Evolutionary conservation across 495 filamentous ascomycete species (phyloP).

Genomic region (Tuber microsphaerosporum): DNA sequence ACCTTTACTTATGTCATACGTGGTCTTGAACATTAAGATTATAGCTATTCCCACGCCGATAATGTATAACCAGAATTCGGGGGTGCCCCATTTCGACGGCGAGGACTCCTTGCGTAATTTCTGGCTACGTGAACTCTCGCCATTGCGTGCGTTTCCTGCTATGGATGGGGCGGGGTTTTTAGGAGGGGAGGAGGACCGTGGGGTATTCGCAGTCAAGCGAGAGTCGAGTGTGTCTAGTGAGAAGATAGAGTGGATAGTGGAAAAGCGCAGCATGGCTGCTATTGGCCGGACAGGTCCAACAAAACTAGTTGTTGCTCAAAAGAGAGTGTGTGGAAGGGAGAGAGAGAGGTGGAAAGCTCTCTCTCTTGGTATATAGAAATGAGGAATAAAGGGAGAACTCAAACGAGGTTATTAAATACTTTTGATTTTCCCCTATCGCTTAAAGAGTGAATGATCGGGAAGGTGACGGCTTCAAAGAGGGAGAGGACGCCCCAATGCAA

Average conservation of each 20-base stretch:
- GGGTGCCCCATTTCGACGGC: constrained; percentile 71
- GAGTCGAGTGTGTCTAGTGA: constrained; percentile 89
- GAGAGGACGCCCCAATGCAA: neutral
- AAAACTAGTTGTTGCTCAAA: neutral
- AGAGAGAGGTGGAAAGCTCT: neutral
- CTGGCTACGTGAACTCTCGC: constrained; percentile 46
- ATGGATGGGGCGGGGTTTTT: constrained; percentile 39
- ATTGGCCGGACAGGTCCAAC: neutral
- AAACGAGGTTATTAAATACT: neutral
- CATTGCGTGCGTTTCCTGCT: constrained; percentile 30
- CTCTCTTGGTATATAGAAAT: neutral
- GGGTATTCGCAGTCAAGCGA: constrained; percentile 59
- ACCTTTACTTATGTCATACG: constrained; percentile 82
- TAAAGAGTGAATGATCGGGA: neutral
- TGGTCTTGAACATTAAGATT: constrained; percentile 84
- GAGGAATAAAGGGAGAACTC: neutral
- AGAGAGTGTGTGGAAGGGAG: neutral
- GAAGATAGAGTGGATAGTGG: constrained; percentile 56
- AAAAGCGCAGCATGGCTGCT: constrained; percentile 44
- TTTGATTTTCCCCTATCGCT: neutral
- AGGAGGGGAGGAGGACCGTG: constrained; percentile 55
- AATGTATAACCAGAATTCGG: constrained; percentile 81
- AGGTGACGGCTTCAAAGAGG: constrained; percentile 1
- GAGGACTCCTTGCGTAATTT: constrained; percentile 46
- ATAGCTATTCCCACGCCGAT: constrained; percentile 59